phyloP scores from a whole-genome alignment of 768 basidiomycete genomes.

The Leccinum longicurvipes region DNA sequence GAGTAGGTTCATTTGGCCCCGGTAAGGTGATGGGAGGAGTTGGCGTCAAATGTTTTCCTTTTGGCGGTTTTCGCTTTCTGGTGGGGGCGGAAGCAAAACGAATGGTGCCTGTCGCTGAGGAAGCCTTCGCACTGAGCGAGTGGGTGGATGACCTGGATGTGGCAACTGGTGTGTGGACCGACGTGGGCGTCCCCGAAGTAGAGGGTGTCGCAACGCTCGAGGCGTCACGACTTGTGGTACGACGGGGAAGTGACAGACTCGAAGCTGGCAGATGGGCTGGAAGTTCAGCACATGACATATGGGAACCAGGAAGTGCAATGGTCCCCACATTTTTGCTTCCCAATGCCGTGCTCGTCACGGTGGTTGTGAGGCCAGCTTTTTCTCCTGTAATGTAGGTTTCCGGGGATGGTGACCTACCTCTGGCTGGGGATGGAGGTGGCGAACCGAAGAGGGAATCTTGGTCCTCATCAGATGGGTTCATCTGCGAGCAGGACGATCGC shows the following conservation, averaged over 20 bases:
- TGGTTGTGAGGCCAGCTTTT: slow-evolving; percentile 10
- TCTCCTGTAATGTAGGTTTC: slow-evolving; percentile 20
- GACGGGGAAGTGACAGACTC: slow-evolving; percentile 36
- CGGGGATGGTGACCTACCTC: slow-evolving; percentile 77
- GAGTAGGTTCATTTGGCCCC: slow-evolving; percentile 56
- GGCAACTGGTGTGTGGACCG: not conserved
- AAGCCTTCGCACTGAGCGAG: slow-evolving; percentile 7
- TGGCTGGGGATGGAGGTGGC: slow-evolving; percentile 67
- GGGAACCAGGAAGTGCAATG: slow-evolving; percentile 98
- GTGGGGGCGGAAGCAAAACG: slow-evolving; percentile 4
- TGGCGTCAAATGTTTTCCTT: slow-evolving; percentile 40
- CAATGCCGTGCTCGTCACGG: slow-evolving; percentile 26
- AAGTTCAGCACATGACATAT: slow-evolving; percentile 77
- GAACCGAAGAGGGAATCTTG: slow-evolving; percentile 77
- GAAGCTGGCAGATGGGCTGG: slow-evolving; percentile 76
- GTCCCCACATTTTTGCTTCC: slow-evolving; percentile 74
- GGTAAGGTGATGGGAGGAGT: slow-evolving; percentile 62
- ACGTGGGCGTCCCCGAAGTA: slow-evolving; percentile 5
- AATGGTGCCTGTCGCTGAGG: slow-evolving; percentile 5
- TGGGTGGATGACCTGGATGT: slow-evolving; percentile 13
- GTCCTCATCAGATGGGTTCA: slow-evolving; percentile 35
- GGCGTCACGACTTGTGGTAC: slow-evolving; percentile 23
- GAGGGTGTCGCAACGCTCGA: slow-evolving; percentile 37
- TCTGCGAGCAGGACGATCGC: slow-evolving; percentile 18
- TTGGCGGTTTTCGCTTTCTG: slow-evolving; percentile 35